These are phyloP conservation scores for Plantago elongata DNA, from an alignment of 257 asterid genomes.

Conservation along the genomic window DNA sequence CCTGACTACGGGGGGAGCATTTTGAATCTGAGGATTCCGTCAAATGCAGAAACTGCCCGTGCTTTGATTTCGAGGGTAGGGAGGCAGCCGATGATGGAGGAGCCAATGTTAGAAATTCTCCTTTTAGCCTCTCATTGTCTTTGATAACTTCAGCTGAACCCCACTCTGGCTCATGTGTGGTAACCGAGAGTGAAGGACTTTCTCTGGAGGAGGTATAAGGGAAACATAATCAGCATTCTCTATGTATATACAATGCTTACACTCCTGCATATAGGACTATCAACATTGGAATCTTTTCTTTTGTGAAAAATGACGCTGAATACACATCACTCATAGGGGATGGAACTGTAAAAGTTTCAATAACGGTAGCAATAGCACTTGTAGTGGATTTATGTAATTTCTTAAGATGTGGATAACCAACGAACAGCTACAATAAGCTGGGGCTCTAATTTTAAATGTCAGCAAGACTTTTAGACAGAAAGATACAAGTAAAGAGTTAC, in stretches of 20 bases:
- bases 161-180: constrained; percentile 27
- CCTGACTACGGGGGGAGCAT: constrained; percentile 37
- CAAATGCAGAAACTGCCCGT: constrained; percentile 18
- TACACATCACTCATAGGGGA: no score
- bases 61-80: constrained; percentile 22
- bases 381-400: no score
- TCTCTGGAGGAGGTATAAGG: constrained; percentile 33
- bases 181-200: constrained; percentile 37
- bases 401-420: no score
- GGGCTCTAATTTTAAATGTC: no score
- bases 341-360: no score
- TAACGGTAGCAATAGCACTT: no score
- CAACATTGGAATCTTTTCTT: no score
- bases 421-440: no score
- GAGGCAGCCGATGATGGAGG: constrained; percentile 51
- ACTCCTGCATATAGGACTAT: no score
- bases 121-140: constrained; percentile 36
- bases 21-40: constrained; percentile 24
- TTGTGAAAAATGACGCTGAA: no score
- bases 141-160: constrained; percentile 18
- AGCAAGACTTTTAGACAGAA: not conserved
- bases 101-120: constrained; percentile 73
- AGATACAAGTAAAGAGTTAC: not conserved
- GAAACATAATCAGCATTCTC: constrained; percentile 18
- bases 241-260: not conserved